A percentile compares a stretch with the other conserved stretches of the same genome.
phyloP scores from a whole-genome alignment of 768 basidiomycete genomes.

The Phylloporus sp. region DNA sequence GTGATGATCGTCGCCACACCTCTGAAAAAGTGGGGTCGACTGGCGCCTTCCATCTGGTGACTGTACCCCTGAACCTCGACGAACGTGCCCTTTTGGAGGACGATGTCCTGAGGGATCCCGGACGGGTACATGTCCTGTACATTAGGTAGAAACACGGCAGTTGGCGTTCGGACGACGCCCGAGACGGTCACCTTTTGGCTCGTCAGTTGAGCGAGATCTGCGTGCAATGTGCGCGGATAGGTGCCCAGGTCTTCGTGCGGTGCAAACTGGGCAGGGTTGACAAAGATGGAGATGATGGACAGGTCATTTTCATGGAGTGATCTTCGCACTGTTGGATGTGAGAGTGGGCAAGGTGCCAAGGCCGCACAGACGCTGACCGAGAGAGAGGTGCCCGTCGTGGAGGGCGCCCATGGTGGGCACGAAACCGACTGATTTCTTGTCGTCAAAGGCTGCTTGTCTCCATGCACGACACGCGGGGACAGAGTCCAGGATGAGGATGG shows the following conservation, averaged over 20 bases:
- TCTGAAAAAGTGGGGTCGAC: constrained; percentile 87
- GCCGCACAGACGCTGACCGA: constrained; percentile 54
- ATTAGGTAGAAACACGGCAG: constrained; percentile 76
- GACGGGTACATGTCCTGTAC: constrained; percentile 90
- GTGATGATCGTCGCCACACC: constrained; percentile 94
- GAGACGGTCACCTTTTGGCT: constrained; percentile 32
- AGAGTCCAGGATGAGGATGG: constrained; percentile 52
- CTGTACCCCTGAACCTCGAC: constrained; percentile 89
- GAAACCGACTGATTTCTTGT: constrained; percentile 73
- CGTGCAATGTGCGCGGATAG: constrained; percentile 84
- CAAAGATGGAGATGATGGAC: constrained; percentile 93
- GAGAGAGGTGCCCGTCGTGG: constrained; percentile 87
- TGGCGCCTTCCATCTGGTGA: constrained; percentile 89
- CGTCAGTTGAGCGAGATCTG: constrained; percentile 64
- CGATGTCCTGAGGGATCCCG: constrained; percentile 75
- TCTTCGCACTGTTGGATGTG: constrained; percentile 53
- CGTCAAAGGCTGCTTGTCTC: constrained; percentile 59
- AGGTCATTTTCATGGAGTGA: constrained; percentile 77
- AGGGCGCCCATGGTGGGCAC: constrained; percentile 99
- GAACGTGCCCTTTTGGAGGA: constrained; percentile 80
- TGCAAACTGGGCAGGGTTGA: constrained; percentile 97
- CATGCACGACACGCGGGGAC: constrained; percentile 66
- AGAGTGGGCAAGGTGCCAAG: constrained; percentile 1
- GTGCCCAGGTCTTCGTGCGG: constrained; percentile 89
- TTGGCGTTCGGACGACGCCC: constrained; percentile 41